Evolutionary conservation across 169 alveolate species (phyloP).

Genomic region (Plasmodium relictum): DNA sequence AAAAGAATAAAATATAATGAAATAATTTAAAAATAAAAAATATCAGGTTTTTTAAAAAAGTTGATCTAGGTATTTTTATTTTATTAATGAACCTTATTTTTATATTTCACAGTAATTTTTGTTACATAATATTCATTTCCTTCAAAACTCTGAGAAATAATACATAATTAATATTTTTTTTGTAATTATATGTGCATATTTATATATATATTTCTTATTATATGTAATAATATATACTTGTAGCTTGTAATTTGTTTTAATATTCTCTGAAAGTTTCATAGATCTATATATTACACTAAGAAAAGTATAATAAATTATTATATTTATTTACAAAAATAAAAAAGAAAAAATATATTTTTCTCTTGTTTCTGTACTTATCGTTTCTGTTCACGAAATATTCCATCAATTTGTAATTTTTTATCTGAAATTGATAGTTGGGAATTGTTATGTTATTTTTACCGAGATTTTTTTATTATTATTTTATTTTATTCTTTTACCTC

Average conservation of each 20-base stretch:
- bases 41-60: too few relatives aligned
- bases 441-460: background rate
- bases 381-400: constrained; percentile 64
- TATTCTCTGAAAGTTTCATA: constrained; percentile 14
- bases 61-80: background rate
- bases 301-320: background rate
- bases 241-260: constrained; percentile 16
- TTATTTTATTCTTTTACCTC: constrained; percentile 21
- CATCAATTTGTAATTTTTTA: constrained; percentile 51
- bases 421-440: constrained; percentile 20
- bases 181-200: background rate
- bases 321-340: background rate
- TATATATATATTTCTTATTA: background rate
- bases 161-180: too few relatives aligned
- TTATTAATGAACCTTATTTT: constrained; percentile 16
- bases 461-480: background rate
- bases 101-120: constrained; percentile 57
- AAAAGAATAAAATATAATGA: background rate
- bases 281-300: constrained; percentile 58
- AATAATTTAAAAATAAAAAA: too few relatives aligned
- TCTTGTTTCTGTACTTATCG: constrained; percentile 30
- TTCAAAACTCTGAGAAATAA: constrained; percentile 31
- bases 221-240: constrained; percentile 17
- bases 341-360: constrained; percentile 2
- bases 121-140: constrained; percentile 66